Base-by-base conservation (phyloP, 768 basidiomycete genomes). In the Hypsizygus marmoreus region DNA sequence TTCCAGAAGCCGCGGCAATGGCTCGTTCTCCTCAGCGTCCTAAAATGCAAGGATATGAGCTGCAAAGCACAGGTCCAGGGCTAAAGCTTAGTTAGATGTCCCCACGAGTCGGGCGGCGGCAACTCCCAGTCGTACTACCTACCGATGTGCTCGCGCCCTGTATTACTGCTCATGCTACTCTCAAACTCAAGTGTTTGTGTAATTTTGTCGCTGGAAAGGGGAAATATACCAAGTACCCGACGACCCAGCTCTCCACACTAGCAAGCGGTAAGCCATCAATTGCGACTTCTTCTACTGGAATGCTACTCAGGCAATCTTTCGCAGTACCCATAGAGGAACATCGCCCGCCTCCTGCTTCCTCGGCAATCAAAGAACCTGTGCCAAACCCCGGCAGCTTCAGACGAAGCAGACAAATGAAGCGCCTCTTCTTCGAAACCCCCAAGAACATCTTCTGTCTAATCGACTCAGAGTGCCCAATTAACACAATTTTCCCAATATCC, bases 21-120 rank as follows among this genome's bases (percentile, higher is more conserved):
- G 69, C 57, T 66, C 63, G 33, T 55, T 63, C 30, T 55, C 68
- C 42, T 59, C 64, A 46, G 48, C 70, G 47, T 58, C 76, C 47
- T 85, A 81, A 31, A 88, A 86, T 65, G 81, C 86, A 57, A 78
- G 86, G 74, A 82, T 83, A 41, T 86, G 82, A 68, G 81, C 82
- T 55, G 84, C 84, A 51, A 87, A 80, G 63, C 76, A 83, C 68
- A 87, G 83, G 71, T 78, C 79, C 54, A 80, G 81, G 71, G 76
- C 80, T 53, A 80, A 80, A 58, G 69, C 71, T 54, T 81, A 82
- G 55, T 72, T 69, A 58, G 78, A 78, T 64, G 58, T 61, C 39
- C 52, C 72, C 60, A 65, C 67, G 55, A 49, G 62, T 62, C 47
- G 60, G 61, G 49, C 55, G 49, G 25, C 63, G 64, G 47, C 49